These are phyloP conservation scores for Tetraselmis chui DNA, from an alignment of 139 green algal genomes.

Conservation along the genomic window DNA sequence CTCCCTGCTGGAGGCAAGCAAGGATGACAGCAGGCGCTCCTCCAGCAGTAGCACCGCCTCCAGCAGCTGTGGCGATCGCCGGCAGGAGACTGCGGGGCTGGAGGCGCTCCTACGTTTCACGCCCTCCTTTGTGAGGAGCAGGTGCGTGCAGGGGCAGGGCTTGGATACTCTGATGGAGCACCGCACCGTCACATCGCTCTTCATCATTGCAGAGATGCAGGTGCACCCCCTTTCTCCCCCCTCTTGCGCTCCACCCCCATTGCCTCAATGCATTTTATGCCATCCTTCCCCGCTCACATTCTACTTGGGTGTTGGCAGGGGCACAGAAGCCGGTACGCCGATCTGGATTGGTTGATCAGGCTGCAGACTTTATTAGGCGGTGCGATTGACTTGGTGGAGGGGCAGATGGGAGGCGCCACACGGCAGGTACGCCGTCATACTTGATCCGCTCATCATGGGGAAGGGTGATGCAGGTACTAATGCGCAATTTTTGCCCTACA, in stretches of 20 bases:
- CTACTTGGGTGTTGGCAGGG: neutral
- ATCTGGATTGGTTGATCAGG: neutral
- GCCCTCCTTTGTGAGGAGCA: neutral
- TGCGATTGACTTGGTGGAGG: neutral
- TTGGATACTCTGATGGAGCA: neutral
- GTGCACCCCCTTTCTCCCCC: neutral
- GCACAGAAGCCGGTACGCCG: neutral
- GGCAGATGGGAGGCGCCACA: neutral
- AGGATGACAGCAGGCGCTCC: no score
- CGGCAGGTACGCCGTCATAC: neutral
- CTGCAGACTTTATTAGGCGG: neutral
- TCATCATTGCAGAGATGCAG: neutral
- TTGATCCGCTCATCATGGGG: no score
- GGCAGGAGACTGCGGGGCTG: neutral
- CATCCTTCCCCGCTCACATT: neutral
- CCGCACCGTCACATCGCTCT: neutral
- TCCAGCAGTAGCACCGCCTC: no score
- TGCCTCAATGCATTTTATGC: neutral
- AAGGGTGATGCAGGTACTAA: no score
- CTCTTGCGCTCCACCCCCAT: neutral
- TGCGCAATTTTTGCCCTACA: no score
- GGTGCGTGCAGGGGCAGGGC: neutral
- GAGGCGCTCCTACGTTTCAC: neutral
- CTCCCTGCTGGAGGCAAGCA: neutral
- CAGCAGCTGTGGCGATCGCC: neutral